Conservation (phyloP, 441 rosid species). For the Bocquillonia castaneifolia region DNA sequence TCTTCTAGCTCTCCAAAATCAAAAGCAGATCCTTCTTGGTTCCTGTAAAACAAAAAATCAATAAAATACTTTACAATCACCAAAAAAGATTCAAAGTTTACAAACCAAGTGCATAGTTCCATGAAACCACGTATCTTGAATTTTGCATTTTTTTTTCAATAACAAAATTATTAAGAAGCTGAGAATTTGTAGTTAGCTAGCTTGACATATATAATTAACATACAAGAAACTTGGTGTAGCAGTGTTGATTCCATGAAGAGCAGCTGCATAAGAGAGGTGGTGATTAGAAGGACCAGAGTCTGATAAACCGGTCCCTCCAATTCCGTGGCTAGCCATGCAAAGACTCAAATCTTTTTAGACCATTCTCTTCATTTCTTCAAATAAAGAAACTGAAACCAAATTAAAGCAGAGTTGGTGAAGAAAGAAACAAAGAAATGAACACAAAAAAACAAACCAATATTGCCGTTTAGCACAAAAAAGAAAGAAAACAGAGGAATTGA, state of each 20-base stretch:
- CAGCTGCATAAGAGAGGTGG: conserved; percentile 62
- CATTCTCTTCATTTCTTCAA: conserved; percentile 30
- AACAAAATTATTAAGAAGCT: neutral
- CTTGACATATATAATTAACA: too few relatives aligned
- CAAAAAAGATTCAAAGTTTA: neutral
- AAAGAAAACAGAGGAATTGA: conserved; percentile 26
- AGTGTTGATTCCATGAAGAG: conserved; percentile 65
- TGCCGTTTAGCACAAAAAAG: conserved; percentile 11
- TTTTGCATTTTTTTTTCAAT: neutral
- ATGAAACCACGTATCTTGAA: neutral
- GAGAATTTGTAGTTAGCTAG: neutral
- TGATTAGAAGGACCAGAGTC: conserved; percentile 60
- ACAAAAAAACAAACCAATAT: neutral
- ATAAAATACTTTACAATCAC: neutral
- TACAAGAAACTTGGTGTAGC: conserved; percentile 51
- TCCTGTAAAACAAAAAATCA: conserved; percentile 35
- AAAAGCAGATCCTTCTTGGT: conserved; percentile 76
- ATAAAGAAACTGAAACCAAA: conserved; percentile 20
- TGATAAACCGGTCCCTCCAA: conserved; percentile 68
- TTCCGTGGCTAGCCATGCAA: conserved; percentile 75
- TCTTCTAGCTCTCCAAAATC: conserved; percentile 97
- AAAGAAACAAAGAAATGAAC: conserved; percentile 20
- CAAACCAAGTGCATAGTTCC: neutral
- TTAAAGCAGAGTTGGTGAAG: neutral
- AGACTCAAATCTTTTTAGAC: conserved; percentile 25